Evolutionary conservation across 257 asterid species (phyloP).

Genomic region (Lavandula angustifolia): DNA sequence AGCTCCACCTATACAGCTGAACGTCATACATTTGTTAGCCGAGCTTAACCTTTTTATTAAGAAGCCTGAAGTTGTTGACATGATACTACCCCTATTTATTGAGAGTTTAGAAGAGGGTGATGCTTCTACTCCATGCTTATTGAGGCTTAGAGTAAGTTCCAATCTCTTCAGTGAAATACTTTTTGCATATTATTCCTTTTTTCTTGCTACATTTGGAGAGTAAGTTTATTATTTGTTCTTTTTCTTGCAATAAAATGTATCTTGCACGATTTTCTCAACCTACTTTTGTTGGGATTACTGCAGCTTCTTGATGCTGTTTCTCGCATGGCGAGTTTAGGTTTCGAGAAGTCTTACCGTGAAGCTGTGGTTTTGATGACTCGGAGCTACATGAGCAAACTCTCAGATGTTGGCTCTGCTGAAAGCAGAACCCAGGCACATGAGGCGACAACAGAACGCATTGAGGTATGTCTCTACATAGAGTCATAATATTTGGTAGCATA

Average conservation of each 20-base stretch:
- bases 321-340: slow-evolving; percentile 98
- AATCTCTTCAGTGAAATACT: slow-evolving; percentile 28
- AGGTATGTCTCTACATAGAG: slow-evolving; percentile 52
- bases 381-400: slow-evolving; percentile 88
- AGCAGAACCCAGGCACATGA: slow-evolving; percentile 77
- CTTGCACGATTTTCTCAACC: slow-evolving; percentile 50
- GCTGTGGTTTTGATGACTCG: slow-evolving; percentile 89
- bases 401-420: slow-evolving; percentile 85
- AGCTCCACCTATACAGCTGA: slow-evolving; percentile 81
- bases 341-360: slow-evolving; percentile 96
- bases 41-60: slow-evolving; percentile 70
- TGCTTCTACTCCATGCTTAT: slow-evolving; percentile 83
- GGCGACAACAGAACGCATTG: slow-evolving; percentile 95
- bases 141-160: slow-evolving; percentile 80
- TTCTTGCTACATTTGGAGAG: slow-evolving; percentile 6
- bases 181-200: slow-evolving; percentile 21
- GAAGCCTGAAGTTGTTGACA: slow-evolving; percentile 92
- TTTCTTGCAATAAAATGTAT: slow-evolving; percentile 20
- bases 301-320: slow-evolving; percentile 99
- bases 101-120: slow-evolving; percentile 99
- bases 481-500: slow-evolving; percentile 22
- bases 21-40: slow-evolving; percentile 80
- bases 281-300: slow-evolving; percentile 64
- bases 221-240: background rate
- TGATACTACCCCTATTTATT: slow-evolving; percentile 88